These are phyloP conservation scores for Poronia punctata DNA, from an alignment of 495 filamentous ascomycete species.

Conservation along the genomic window DNA sequence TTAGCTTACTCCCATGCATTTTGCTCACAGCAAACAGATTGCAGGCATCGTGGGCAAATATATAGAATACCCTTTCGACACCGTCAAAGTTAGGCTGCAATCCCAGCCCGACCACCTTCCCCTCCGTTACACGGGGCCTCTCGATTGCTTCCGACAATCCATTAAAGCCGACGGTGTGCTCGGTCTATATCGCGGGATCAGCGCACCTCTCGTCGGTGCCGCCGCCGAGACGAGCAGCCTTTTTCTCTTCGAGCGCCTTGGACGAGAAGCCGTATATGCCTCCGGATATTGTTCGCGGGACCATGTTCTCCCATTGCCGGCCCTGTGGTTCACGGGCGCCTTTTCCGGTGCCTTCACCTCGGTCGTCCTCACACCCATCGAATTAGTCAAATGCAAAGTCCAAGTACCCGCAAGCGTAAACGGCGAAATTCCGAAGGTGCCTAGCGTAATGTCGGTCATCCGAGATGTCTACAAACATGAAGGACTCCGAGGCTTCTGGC, in stretches of 20 bases:
- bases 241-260: conserved; percentile 80
- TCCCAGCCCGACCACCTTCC: conserved; percentile 79
- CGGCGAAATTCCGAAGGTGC: conserved; percentile 19
- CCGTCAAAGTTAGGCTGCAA: conserved; percentile 79
- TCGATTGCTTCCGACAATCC: conserved; percentile 91
- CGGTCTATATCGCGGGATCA: conserved; percentile 89
- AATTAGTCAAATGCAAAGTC: conserved; percentile 98
- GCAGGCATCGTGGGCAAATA: conserved; percentile 90
- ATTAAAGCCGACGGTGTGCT: conserved; percentile 65
- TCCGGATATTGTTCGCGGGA: conserved; percentile 47
- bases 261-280: conserved; percentile 49
- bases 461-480: conserved; percentile 70
- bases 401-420: conserved; percentile 55
- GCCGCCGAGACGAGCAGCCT: conserved; percentile 89
- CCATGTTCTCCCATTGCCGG: conserved; percentile 57
- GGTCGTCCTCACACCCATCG: conserved; percentile 85
- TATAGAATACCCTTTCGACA: conserved; percentile 98
- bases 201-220: conserved; percentile 82
- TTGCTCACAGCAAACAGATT: conserved; percentile 36
- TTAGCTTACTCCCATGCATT: background rate
- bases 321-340: conserved; percentile 68
- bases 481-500: conserved; percentile 85
- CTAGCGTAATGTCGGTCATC: conserved; percentile 51
- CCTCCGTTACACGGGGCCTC: conserved; percentile 73
- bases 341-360: conserved; percentile 87